Base-by-base conservation (phyloP, 2,329 filamentous ascomycete species). In the Fusarium bactridioides region DNA sequence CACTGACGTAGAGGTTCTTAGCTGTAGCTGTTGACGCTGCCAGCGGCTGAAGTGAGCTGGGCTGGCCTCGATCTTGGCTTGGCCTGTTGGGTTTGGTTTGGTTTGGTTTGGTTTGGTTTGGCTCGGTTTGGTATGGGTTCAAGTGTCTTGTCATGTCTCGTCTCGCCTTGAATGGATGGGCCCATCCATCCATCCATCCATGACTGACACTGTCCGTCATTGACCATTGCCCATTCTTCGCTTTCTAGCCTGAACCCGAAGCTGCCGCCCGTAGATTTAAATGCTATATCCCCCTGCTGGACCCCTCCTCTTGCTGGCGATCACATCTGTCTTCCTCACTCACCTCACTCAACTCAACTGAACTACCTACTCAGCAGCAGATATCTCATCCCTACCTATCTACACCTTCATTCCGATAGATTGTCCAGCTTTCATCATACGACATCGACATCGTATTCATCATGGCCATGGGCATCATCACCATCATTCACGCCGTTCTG, bases 401-500 rank as follows among this genome's bases (percentile, higher is more conserved):
- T 13, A 15, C 45, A 21, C 29, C 47, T 19, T 10, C n/a, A 31
- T 56, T 47, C 25, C n/a, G 56, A 37, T 29, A 41, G 27, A 61
- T 19, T 40, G 29, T 29, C 5, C n/a, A 50, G n/a, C n/a, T 23
- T 50, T 10, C 27, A 44, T 33, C 27, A 23, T 21, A 41, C 48
- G 43, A 59, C 50, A 57, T 25, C 12, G 29, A 40, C 12, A 58
- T 27, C 41, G 29, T 29, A 48, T 18, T 58, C 79, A 81, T 72
- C 55, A 89, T 90, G 88, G 82, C 83, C 35, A 80, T 88, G 78
- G 84, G 83, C 67, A 87, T 90, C 77, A 83, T 90, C 43, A 84
- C 89, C 74, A 88, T 91, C 44, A 84, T 93, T 44, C 92, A 94
- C 79, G 86, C 88, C 66, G 84, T 89, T 55, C 91, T 95, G 77